Conservation (phyloP, 345 rosid genomes). For the Eucalyptus urophylla region DNA sequence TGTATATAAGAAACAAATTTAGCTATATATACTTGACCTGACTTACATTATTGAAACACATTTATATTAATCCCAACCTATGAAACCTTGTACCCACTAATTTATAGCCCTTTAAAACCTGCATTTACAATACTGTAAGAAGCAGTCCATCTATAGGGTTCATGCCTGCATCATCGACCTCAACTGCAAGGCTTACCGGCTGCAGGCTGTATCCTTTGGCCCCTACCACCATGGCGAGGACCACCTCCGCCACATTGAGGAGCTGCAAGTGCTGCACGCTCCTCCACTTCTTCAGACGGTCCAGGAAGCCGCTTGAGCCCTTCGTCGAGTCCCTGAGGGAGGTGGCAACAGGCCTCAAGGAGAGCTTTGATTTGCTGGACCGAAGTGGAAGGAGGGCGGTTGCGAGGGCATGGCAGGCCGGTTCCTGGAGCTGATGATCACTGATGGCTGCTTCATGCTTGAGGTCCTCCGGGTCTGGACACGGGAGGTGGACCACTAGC, state of each 20-base stretch:
- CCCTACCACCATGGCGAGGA: not conserved
- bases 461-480: not conserved
- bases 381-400: not conserved
- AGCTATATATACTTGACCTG: fast-evolving
- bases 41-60: not conserved
- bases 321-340: constrained; percentile 1
- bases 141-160: constrained; percentile 1
- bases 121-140: not conserved
- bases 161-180: constrained; percentile 8
- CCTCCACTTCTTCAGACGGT: not conserved
- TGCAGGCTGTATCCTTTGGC: not conserved
- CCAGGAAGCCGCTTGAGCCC: not conserved
- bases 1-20: not conserved
- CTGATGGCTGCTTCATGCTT: not conserved
- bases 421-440: not conserved
- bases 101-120: not conserved
- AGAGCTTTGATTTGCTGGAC: not conserved
- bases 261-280: constrained; percentile 23
- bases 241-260: not conserved
- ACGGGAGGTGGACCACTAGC: not conserved
- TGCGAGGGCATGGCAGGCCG: not conserved
- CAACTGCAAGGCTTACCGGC: constrained; percentile 17
- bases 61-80: not conserved
- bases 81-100: not conserved
- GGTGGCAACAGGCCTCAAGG: not conserved